These are phyloP conservation scores for Fusarium sterilihyphosum DNA, from an alignment of 2,329 filamentous ascomycete genomes.

Conservation along the genomic window DNA sequence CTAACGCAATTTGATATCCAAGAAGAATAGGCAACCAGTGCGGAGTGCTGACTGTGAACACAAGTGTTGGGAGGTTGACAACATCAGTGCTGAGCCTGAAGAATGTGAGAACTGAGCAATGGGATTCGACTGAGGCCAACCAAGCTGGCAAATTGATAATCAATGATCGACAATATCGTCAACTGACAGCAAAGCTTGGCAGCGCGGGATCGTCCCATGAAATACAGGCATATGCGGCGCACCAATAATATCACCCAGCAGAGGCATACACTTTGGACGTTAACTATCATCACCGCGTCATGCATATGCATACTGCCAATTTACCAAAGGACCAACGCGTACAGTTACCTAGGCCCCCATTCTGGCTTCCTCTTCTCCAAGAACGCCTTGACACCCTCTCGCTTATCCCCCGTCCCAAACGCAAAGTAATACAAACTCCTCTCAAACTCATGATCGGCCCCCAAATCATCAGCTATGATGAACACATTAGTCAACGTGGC, in stretches of 20 bases:
- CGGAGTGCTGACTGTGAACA: not conserved
- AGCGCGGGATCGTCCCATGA: not conserved
- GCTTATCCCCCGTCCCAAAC: slow-evolving; percentile 47
- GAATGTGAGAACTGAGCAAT: not conserved
- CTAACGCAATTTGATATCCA: no score
- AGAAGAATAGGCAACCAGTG: no score
- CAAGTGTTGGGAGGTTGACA: not conserved
- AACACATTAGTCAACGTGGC: not conserved
- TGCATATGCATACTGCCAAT: not conserved
- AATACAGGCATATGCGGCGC: not conserved
- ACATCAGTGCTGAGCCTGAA: not conserved
- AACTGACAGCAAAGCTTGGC: not conserved
- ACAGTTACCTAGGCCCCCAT: slow-evolving; percentile 24
- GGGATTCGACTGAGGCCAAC: not conserved
- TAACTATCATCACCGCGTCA: not conserved
- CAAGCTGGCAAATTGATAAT: not conserved
- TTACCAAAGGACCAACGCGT: not conserved
- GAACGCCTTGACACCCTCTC: slow-evolving; percentile 46
- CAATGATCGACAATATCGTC: slow-evolving; percentile 1
- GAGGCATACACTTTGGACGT: not conserved
- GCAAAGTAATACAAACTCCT: slow-evolving; percentile 50
- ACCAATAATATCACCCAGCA: not conserved
- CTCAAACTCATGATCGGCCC: slow-evolving; percentile 47
- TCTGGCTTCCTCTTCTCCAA: slow-evolving; percentile 41
- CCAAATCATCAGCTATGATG: slow-evolving; percentile 38